These are phyloP conservation scores for Fallopia convolvulus DNA, from an alignment of 148 eudicot genomes.

Conservation along the genomic window DNA sequence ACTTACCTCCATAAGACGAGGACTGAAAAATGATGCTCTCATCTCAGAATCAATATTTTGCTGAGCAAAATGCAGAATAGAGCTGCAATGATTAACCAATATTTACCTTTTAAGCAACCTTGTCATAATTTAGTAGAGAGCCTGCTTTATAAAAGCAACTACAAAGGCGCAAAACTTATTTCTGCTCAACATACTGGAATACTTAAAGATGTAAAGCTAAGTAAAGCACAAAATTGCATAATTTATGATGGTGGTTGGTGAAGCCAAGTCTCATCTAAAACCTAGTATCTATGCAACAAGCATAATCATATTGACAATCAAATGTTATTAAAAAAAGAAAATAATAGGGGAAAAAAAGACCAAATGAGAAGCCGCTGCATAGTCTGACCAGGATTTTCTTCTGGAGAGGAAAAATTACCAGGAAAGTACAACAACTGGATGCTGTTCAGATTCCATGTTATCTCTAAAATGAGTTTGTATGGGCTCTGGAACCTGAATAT, in stretches of 20 bases:
- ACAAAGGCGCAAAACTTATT: neutral
- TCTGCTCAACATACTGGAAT: constrained; percentile 1
- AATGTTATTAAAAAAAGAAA: neutral
- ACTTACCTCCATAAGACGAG: constrained; percentile 96
- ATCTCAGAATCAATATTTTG: constrained; percentile 68
- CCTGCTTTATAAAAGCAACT: neutral
- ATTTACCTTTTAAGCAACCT: neutral
- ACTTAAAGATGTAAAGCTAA: neutral
- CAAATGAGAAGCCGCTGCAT: neutral
- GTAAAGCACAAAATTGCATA: neutral
- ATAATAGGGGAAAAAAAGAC: neutral
- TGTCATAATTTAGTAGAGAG: neutral
- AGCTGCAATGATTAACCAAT: constrained; percentile 37
- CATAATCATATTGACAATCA: neutral
- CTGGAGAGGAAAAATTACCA: constrained; percentile 33
- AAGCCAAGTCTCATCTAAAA: neutral
- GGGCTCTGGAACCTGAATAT: constrained; percentile 67
- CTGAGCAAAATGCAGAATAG: constrained; percentile 78
- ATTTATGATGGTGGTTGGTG: neutral
- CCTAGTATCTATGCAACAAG: neutral
- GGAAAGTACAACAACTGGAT: constrained; percentile 73
- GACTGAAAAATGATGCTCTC: constrained; percentile 81
- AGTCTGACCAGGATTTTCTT: neutral
- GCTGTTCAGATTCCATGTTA: constrained; percentile 55
- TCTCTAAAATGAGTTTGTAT: constrained; percentile 57